A percentile compares a stretch with the other conserved stretches of the same genome.
Conservation (phyloP, 1,284 basidiomycete species). For the Xerocomus amazonicus region DNA sequence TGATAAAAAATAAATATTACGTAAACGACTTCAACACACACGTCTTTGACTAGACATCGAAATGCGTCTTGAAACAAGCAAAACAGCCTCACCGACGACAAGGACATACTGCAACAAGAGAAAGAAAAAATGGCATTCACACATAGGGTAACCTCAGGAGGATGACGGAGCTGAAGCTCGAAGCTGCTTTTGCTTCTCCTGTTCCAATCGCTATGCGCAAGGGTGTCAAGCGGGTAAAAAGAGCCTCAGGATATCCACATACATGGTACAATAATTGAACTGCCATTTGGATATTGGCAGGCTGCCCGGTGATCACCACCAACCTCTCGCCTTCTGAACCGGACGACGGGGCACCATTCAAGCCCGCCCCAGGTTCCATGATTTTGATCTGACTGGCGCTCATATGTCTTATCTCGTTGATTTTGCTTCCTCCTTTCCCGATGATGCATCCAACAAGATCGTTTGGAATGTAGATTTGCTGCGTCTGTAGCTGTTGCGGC, state of each 20-base stretch:
- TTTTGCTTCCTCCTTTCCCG: conserved; percentile 97
- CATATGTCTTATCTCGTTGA: conserved; percentile 97
- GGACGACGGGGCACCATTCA: conserved; percentile 62
- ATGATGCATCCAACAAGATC: conserved; percentile 98
- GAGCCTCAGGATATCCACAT: conserved; percentile 33
- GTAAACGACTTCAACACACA: conserved; percentile 14
- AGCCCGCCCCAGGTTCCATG: conserved; percentile 91
- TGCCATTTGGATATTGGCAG: conserved; percentile 94
- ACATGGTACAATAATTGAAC: conserved; percentile 92
- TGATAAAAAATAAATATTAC: conserved; percentile 11
- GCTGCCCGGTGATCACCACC: conserved; percentile 93
- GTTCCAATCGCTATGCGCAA: conserved; percentile 67
- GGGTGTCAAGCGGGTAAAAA: conserved; percentile 11
- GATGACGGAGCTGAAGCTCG: conserved; percentile 40
- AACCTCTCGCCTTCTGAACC: conserved; percentile 82
- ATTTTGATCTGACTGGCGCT: conserved; percentile 96
- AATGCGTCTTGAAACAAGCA: conserved; percentile 3
- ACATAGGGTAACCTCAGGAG: conserved; percentile 19
- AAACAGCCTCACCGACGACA: conserved; percentile 7
- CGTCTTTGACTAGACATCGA: conserved; percentile 10
- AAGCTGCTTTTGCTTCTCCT: conserved; percentile 83
- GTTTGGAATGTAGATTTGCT: conserved; percentile 99
- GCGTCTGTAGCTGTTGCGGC: conserved; percentile 77
- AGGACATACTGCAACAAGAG: not conserved
- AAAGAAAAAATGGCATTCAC: not conserved